Evolutionary conservation across 2,329 filamentous ascomycete genomes (phyloP).

Genomic region (Ramularia collo-cygni): DNA sequence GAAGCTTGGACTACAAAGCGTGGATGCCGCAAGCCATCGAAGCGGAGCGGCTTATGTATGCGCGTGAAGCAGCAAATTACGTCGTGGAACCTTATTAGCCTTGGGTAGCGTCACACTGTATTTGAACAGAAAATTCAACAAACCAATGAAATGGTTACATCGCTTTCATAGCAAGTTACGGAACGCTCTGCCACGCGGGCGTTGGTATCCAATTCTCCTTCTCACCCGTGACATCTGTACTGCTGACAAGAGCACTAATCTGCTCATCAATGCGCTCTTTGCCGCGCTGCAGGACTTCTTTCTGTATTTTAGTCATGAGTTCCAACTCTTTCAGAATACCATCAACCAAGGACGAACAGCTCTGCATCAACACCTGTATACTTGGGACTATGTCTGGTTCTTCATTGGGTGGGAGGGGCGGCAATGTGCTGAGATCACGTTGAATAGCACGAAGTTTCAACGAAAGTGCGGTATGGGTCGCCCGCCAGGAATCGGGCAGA

Average conservation of each 20-base stretch:
- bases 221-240: constrained; percentile 2
- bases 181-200: constrained; percentile 23
- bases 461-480: constrained; percentile 48
- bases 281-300: constrained; percentile 50
- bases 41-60: too few species aligned
- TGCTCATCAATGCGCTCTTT: constrained; percentile 49
- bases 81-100: too few species aligned
- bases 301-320: constrained; percentile 57
- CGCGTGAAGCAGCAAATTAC: too few species aligned
- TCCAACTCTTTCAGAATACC: constrained; percentile 58
- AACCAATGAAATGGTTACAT: too few species aligned
- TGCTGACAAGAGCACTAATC: constrained; percentile 16
- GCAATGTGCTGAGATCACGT: constrained; percentile 43
- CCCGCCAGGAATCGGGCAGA: constrained; percentile 53
- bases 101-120: too few species aligned
- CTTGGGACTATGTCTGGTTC: constrained; percentile 28
- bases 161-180: constrained; percentile 5
- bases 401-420: constrained; percentile 22
- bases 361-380: constrained; percentile 44
- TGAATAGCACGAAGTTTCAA: constrained; percentile 52
- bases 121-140: too few species aligned
- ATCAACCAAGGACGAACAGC: constrained; percentile 44
- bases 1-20: too few species aligned
- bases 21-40: too few species aligned
- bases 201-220: constrained; percentile 24